Evolutionary conservation across 139 green algal species (phyloP).

Genomic region (Chlamydomonas urium): DNA sequence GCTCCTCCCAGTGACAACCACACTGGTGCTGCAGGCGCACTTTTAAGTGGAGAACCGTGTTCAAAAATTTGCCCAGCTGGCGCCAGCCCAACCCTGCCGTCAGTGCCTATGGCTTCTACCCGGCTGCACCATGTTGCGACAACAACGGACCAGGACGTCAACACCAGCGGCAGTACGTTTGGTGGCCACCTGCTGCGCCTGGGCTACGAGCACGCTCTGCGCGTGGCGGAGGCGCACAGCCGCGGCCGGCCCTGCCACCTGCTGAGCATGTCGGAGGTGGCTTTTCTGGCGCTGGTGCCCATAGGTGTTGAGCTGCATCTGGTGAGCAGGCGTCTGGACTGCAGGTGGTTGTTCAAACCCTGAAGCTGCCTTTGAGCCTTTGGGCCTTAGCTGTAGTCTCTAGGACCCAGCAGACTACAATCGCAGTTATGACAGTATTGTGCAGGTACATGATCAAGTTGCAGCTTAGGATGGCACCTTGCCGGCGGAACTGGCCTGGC

Average conservation of each 20-base stretch:
- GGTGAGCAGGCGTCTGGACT: not conserved
- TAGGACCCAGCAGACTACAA: not conserved
- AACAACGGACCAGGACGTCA: slow-evolving; percentile 15
- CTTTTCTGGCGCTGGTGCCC: slow-evolving; percentile 15
- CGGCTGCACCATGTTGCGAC: not conserved
- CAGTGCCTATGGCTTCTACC: not conserved
- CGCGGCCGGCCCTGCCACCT: not conserved
- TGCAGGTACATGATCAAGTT: not conserved
- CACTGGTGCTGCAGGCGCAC: no score
- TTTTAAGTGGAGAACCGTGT: no score
- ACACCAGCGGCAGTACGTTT: slow-evolving; percentile 29
- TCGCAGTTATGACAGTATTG: not conserved
- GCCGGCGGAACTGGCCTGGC: no score
- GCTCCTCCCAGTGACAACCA: no score
- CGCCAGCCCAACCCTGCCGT: no score
- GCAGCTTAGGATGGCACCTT: not conserved
- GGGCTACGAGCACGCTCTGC: slow-evolving; percentile 23
- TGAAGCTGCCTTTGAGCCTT: not conserved
- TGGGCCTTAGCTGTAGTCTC: not conserved
- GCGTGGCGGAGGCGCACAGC: slow-evolving; percentile 7
- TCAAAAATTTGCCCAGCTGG: no score
- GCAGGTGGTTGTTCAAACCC: not conserved
- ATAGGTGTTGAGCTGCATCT: slow-evolving; percentile 16
- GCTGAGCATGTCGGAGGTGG: not conserved
- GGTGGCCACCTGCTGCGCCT: slow-evolving; percentile 31